phyloP scores from a whole-genome alignment of 257 asterid species.

The Nicotiana tabacum region DNA sequence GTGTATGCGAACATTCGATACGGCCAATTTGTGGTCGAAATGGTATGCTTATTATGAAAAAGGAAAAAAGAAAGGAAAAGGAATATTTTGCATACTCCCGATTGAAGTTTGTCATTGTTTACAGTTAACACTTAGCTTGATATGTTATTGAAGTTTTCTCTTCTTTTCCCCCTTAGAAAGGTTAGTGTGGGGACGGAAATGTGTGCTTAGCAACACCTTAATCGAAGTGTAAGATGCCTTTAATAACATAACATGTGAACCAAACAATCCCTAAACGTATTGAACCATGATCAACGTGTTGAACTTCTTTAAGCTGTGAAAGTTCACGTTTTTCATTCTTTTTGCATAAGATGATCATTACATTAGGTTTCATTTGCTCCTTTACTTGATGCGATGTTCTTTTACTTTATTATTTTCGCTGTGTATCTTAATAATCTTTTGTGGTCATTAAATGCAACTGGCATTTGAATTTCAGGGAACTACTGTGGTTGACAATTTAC shows the following conservation, averaged over 20 bases:
- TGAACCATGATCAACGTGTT: background rate
- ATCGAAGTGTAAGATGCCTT: background rate
- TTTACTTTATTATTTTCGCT: background rate
- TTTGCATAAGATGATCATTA: background rate
- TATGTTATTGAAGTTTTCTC: too few relatives aligned
- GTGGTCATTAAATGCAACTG: background rate
- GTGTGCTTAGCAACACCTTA: background rate
- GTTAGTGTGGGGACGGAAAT: background rate
- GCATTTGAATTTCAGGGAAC: slow-evolving; percentile 51
- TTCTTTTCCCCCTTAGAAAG: too few relatives aligned
- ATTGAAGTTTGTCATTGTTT: background rate
- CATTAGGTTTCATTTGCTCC: background rate
- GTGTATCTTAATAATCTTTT: background rate
- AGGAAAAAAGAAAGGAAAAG: background rate
- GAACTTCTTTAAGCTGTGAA: background rate
- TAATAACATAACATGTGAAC: too few relatives aligned
- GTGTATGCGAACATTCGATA: background rate
- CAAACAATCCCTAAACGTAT: too few relatives aligned
- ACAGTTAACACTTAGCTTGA: background rate
- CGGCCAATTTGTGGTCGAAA: background rate
- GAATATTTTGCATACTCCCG: background rate
- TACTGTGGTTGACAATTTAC: slow-evolving; percentile 82
- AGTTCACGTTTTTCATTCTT: background rate
- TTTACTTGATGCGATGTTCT: too few relatives aligned
- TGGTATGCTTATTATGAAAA: background rate